A percentile compares a stretch with the other conserved stretches of the same genome.
Conservation (phyloP, 1,284 basidiomycete genomes). For the Trametes versicolor region DNA sequence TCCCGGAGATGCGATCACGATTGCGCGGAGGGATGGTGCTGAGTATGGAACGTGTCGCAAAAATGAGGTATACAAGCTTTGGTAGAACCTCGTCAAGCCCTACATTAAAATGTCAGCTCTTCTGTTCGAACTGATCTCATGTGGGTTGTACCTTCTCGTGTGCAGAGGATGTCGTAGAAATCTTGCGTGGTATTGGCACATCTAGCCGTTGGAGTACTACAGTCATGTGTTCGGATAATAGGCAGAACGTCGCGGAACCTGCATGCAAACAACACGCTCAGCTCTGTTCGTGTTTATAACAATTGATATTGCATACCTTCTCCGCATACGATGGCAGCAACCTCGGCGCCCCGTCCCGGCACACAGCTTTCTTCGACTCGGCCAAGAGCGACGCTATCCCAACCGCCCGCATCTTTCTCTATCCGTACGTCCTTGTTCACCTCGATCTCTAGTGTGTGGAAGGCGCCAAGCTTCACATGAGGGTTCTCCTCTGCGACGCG, state of each 20-base stretch:
- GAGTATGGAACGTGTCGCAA: constrained; percentile 90
- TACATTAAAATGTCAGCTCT: constrained; percentile 13
- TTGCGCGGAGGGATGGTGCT: constrained; percentile 79
- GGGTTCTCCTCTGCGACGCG: constrained; percentile 91
- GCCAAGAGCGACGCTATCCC: constrained; percentile 91
- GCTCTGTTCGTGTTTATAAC: background rate
- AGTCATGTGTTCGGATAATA: constrained; percentile 98
- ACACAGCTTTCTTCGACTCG: constrained; percentile 89
- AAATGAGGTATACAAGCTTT: constrained; percentile 89
- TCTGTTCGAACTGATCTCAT: background rate
- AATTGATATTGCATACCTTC: constrained; percentile 63
- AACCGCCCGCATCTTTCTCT: constrained; percentile 81
- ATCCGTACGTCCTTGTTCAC: constrained; percentile 92
- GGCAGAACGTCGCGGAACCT: constrained; percentile 93
- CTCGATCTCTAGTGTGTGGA: constrained; percentile 96
- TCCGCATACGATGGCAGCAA: constrained; percentile 95
- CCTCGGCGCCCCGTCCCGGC: constrained; percentile 94
- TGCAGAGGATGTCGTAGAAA: constrained; percentile 80
- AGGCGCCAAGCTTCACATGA: constrained; percentile 94
- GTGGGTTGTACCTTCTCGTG: constrained; percentile 74
- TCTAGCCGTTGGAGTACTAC: constrained; percentile 93
- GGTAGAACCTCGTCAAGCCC: constrained; percentile 85
- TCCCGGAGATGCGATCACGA: constrained; percentile 97
- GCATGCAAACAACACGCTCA: background rate
- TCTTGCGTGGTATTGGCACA: constrained; percentile 91